Evolutionary conservation across 225 moss, liverwort and hornwort genomes (phyloP).

Genomic region (Physcomitrellopsis africana): DNA sequence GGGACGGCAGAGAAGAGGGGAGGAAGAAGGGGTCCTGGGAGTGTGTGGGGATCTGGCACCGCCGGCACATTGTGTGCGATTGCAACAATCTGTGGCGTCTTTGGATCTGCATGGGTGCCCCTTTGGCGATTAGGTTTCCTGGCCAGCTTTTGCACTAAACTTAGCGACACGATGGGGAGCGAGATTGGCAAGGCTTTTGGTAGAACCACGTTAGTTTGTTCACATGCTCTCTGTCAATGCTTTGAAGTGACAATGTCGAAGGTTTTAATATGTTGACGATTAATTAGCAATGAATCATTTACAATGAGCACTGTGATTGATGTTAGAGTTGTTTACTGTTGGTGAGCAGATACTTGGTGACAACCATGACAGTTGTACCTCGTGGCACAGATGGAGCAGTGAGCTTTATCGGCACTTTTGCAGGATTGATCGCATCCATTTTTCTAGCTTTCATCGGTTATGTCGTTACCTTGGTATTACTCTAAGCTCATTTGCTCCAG

Average conservation of each 20-base stretch:
- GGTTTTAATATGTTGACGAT: background rate
- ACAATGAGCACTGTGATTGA: slow-evolving; percentile 16
- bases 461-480: slow-evolving; percentile 41
- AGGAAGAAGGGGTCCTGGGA: slow-evolving; percentile 83
- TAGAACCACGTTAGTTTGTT: slow-evolving; percentile 77
- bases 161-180: slow-evolving; percentile 93
- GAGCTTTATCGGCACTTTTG: slow-evolving; percentile 54
- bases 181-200: slow-evolving; percentile 99
- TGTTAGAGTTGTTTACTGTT: slow-evolving; percentile 17
- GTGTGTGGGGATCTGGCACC: slow-evolving; percentile 91
- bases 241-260: background rate
- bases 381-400: slow-evolving; percentile 67
- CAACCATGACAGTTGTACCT: slow-evolving; percentile 58
- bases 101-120: slow-evolving; percentile 54
- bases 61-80: slow-evolving; percentile 82
- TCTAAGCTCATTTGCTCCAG: slow-evolving; percentile 5
- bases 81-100: slow-evolving; percentile 63
- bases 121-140: slow-evolving; percentile 87
- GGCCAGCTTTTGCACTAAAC: slow-evolving; percentile 96
- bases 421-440: slow-evolving; percentile 49
- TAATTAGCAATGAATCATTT: background rate
- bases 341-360: slow-evolving; percentile 60
- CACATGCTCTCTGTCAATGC: slow-evolving; percentile 2
- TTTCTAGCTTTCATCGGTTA: slow-evolving; percentile 51
- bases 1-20: slow-evolving; percentile 90